These are phyloP conservation scores for Prunella vulgaris DNA, from an alignment of 257 asterid species.

Conservation along the genomic window DNA sequence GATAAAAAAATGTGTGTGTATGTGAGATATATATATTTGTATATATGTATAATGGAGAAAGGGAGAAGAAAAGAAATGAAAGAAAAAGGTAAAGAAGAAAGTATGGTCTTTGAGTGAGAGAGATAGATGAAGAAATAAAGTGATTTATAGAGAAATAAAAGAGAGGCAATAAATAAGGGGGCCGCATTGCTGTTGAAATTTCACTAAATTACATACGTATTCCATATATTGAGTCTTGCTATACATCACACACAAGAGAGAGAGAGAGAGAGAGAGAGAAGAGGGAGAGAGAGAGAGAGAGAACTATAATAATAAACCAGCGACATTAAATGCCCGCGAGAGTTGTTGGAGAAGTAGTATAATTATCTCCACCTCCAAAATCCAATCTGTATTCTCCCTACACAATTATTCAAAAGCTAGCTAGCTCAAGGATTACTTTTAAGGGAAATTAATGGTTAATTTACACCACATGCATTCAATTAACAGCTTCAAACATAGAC, in stretches of 20 bases:
- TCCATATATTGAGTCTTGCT: no score
- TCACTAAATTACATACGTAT: not conserved
- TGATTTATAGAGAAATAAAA: slow-evolving; percentile 37
- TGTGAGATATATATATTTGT: not conserved
- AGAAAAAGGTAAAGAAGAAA: not conserved
- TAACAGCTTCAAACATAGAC: not conserved
- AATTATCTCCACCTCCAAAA: slow-evolving; percentile 24
- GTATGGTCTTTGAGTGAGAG: slow-evolving; percentile 28
- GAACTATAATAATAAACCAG: not conserved
- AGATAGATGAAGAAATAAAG: slow-evolving; percentile 35
- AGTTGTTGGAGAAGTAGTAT: slow-evolving; percentile 31
- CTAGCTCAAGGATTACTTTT: not conserved
- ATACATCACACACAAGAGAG: no score
- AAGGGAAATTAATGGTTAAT: not conserved
- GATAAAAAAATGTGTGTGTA: not conserved
- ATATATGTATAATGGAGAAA: not conserved
- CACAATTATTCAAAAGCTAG: not conserved
- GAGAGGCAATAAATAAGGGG: slow-evolving; percentile 37
- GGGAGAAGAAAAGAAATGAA: not conserved
- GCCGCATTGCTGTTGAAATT: slow-evolving; percentile 22
- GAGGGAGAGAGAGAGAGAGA: not conserved
- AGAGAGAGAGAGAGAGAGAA: slow-evolving; percentile 14
- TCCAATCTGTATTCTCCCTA: slow-evolving; percentile 19
- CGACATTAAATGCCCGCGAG: slow-evolving; percentile 36
- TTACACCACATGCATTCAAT: not conserved